Conservation (phyloP, 768 basidiomycete genomes). For the Tulasnella sp. region DNA sequence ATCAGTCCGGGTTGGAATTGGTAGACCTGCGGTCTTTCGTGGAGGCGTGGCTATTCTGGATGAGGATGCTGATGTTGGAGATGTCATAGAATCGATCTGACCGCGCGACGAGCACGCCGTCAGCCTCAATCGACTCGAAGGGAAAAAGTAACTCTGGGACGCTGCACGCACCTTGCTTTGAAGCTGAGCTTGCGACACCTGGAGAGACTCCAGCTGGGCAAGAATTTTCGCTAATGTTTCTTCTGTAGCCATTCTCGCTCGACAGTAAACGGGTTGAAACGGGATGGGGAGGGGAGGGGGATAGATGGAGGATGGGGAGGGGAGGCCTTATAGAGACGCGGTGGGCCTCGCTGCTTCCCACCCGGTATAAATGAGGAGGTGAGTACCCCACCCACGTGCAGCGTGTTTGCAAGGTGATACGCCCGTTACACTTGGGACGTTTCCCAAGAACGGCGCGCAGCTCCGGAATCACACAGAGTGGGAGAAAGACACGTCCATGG, state of each 20-base stretch:
- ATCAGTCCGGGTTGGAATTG: constrained; percentile 14
- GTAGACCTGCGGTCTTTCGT: constrained; percentile 39
- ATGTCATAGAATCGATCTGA: constrained; percentile 53
- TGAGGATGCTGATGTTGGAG: constrained; percentile 31
- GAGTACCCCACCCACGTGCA: not conserved
- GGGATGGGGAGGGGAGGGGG: not conserved
- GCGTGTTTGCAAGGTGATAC: constrained; percentile 15
- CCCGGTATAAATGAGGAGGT: not conserved
- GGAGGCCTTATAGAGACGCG: not conserved
- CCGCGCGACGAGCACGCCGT: constrained; percentile 9
- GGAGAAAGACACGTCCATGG: constrained; percentile 7
- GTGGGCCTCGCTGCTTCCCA: constrained; percentile 3
- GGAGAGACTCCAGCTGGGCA: constrained; percentile 63
- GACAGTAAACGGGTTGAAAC: not conserved
- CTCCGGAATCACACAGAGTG: not conserved
- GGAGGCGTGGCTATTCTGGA: constrained; percentile 20
- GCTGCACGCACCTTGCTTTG: constrained; percentile 61
- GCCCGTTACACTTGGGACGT: not conserved
- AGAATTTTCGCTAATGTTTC: constrained; percentile 63
- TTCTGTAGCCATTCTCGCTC: not conserved
- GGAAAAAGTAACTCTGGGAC: constrained; percentile 22
- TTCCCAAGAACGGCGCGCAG: not conserved
- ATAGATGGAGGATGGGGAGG: not conserved
- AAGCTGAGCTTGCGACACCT: constrained; percentile 69
- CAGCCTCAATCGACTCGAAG: constrained; percentile 13